Evolutionary conservation across 768 basidiomycete species (phyloP).

Genomic region (Postia placenta): DNA sequence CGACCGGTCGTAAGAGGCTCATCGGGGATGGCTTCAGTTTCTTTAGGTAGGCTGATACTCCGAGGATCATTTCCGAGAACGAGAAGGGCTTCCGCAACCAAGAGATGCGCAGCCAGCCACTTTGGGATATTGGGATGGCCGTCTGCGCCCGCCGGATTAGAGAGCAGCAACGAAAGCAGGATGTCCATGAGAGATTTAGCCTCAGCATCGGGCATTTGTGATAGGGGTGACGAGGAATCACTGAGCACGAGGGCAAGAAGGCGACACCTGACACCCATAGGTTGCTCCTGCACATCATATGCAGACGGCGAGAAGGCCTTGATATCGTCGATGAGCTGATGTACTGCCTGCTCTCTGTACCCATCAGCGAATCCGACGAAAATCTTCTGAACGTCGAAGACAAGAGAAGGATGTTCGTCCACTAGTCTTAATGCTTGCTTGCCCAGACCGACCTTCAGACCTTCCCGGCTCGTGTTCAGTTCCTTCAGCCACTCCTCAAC

Average conservation of each 20-base stretch:
- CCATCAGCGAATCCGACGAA: conserved; percentile 61
- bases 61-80: conserved; percentile 70
- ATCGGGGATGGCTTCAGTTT: conserved; percentile 53
- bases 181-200: conserved; percentile 58
- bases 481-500: conserved; percentile 61
- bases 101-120: conserved; percentile 84
- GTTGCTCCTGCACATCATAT: conserved; percentile 67
- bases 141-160: conserved; percentile 44
- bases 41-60: conserved; percentile 58
- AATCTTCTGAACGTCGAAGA: conserved; percentile 82
- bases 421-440: conserved; percentile 70
- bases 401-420: conserved; percentile 80
- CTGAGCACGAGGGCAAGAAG: conserved; percentile 79
- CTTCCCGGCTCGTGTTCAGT: conserved; percentile 60
- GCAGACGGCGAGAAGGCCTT: conserved; percentile 58
- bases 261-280: conserved; percentile 76
- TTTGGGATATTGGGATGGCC: conserved; percentile 55
- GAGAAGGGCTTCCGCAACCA: conserved; percentile 82
- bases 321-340: conserved; percentile 73
- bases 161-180: conserved; percentile 60
- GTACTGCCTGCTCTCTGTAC: conserved; percentile 61
- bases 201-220: conserved; percentile 35
- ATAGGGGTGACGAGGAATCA: conserved; percentile 61
- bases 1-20: conserved; percentile 56
- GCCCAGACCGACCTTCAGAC: conserved; percentile 58